A percentile compares a stretch with the other conserved stretches of the same genome.
Evolutionary conservation across 331 rosid species (phyloP).

Genomic region (Rhamnella rubrinervis): DNA sequence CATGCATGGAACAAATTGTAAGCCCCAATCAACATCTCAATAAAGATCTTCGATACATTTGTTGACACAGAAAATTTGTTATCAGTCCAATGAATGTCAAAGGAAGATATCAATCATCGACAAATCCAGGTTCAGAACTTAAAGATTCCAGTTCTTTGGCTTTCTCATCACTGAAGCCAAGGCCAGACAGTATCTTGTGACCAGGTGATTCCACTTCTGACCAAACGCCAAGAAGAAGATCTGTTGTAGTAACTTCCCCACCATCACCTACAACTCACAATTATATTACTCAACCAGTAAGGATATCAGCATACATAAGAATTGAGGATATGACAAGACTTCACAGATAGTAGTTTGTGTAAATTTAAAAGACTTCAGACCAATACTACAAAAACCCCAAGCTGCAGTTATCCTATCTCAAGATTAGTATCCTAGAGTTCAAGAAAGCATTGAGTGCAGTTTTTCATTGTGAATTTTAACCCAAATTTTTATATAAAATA

Average conservation of each 20-base stretch:
- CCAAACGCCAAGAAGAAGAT: slow-evolving; percentile 72
- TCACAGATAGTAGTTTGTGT: not conserved
- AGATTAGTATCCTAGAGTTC: too few relatives aligned
- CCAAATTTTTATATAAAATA: too few relatives aligned
- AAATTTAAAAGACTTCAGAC: too few relatives aligned
- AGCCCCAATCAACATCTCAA: not conserved
- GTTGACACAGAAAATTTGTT: slow-evolving; percentile 27
- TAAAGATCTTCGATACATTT: slow-evolving; percentile 18
- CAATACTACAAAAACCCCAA: too few relatives aligned
- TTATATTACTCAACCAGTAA: not conserved
- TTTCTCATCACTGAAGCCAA: slow-evolving; percentile 62
- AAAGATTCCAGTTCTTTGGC: slow-evolving; percentile 58
- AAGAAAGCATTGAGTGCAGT: too few relatives aligned
- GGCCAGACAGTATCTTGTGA: slow-evolving; percentile 49
- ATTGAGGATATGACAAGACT: not conserved
- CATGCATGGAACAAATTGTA: slow-evolving; percentile 4
- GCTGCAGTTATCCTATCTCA: too few relatives aligned
- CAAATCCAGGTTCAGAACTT: slow-evolving; percentile 40
- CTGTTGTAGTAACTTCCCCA: slow-evolving; percentile 53
- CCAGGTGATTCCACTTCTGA: slow-evolving; percentile 57
- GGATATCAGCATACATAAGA: not conserved
- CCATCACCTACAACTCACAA: slow-evolving; percentile 38
- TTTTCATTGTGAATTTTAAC: too few relatives aligned
- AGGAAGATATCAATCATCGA: slow-evolving; percentile 41
- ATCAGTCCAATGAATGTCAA: slow-evolving; percentile 11